Evolutionary conservation across 2,329 filamentous ascomycete species (phyloP).

Genomic region (Lecanosticta acicola): DNA sequence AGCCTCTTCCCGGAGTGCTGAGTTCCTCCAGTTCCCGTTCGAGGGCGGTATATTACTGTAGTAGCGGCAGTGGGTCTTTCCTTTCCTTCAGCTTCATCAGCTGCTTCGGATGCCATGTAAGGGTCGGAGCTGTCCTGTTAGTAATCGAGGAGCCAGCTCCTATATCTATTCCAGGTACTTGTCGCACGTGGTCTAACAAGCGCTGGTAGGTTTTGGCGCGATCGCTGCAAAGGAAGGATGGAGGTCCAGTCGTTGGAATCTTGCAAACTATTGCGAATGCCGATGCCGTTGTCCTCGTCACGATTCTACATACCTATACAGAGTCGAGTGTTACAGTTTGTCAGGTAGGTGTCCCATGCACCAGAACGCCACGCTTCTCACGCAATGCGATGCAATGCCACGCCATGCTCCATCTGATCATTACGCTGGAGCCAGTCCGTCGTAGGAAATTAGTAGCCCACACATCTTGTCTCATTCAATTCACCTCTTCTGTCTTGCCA

Average conservation of each 20-base stretch:
- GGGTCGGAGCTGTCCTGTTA: too few relatives aligned
- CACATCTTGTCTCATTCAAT: too few relatives aligned
- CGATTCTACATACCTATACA: background rate
- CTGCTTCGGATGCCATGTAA: background rate
- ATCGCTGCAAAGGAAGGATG: background rate
- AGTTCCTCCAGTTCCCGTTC: background rate
- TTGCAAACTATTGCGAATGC: background rate
- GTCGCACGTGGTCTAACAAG: background rate
- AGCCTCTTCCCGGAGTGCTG: background rate
- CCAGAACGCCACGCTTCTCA: background rate
- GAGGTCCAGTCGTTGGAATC: background rate
- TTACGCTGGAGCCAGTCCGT: too few relatives aligned
- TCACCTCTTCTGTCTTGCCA: conserved; percentile 27
- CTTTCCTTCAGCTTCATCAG: background rate
- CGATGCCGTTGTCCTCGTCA: background rate
- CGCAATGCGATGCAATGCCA: too few relatives aligned
- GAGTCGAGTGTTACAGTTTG: conserved; percentile 5
- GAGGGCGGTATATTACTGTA: background rate
- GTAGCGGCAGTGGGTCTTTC: background rate
- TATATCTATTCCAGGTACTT: background rate
- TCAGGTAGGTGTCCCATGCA: too few relatives aligned
- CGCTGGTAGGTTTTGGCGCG: background rate
- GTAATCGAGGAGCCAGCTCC: too few relatives aligned
- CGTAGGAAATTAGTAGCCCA: too few relatives aligned
- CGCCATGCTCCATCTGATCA: too few relatives aligned